A percentile compares a stretch with the other conserved stretches of the same genome.
These are phyloP conservation scores for Letharia columbiana DNA, from an alignment of 495 filamentous ascomycete genomes.

Conservation along the genomic window DNA sequence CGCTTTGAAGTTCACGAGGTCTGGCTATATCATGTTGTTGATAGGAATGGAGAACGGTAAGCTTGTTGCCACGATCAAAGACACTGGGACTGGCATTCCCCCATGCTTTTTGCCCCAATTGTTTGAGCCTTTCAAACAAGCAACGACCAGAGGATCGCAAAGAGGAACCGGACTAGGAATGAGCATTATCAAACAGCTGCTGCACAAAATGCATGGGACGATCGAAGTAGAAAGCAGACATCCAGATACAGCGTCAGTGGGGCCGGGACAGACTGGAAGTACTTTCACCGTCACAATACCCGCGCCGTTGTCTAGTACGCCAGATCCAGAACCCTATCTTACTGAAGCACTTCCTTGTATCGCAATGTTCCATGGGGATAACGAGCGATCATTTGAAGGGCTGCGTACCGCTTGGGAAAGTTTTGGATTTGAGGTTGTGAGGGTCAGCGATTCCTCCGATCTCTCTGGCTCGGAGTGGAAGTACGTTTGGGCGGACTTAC, in stretches of 20 bases:
- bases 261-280: conserved; percentile 22
- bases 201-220: conserved; percentile 49
- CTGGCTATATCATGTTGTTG: conserved; percentile 32
- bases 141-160: conserved; percentile 49
- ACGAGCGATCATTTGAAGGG: conserved; percentile 19
- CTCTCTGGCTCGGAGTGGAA: conserved; percentile 22
- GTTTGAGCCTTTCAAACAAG: conserved; percentile 65
- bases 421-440: conserved; percentile 23
- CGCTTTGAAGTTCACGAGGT: conserved; percentile 38
- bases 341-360: conserved; percentile 14
- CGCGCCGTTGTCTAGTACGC: conserved; percentile 10
- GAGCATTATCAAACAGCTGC: conserved; percentile 58
- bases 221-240: conserved; percentile 50
- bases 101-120: conserved; percentile 59
- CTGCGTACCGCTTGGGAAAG: conserved; percentile 23
- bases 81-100: conserved; percentile 62
- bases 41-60: conserved; percentile 21
- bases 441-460: conserved; percentile 13
- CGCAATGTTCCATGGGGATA: conserved; percentile 22
- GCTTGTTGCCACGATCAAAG: conserved; percentile 40
- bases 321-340: not conserved
- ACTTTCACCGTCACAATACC: conserved; percentile 26
- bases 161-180: conserved; percentile 61
- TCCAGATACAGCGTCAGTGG: conserved; percentile 18
- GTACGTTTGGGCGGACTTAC: conserved; percentile 26